Evolutionary conservation across 2,329 filamentous ascomycete species (phyloP).

Genomic region (Clonostachys rosea): DNA sequence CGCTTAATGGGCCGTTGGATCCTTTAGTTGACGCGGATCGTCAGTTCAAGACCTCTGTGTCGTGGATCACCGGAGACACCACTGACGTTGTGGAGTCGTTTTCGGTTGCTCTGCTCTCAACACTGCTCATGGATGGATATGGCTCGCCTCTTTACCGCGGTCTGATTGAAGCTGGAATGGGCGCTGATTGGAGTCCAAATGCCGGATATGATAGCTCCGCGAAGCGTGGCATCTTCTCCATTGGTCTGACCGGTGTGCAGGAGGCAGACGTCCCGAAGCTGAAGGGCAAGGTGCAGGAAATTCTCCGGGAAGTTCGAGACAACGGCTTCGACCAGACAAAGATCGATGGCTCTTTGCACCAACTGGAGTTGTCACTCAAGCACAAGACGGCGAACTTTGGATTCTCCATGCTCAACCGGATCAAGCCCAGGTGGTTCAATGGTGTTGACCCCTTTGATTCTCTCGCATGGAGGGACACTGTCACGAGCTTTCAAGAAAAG

Average conservation of each 20-base stretch:
- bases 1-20: constrained; percentile 76
- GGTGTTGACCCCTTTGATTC: constrained; percentile 89
- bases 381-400: constrained; percentile 97
- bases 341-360: constrained; percentile 89
- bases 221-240: constrained; percentile 77
- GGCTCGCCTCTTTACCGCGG: constrained; percentile 89
- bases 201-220: constrained; percentile 83
- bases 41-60: constrained; percentile 90
- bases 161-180: constrained; percentile 83
- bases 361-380: constrained; percentile 87
- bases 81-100: constrained; percentile 84
- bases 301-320: constrained; percentile 63
- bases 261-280: constrained; percentile 74
- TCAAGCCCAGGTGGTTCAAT: constrained; percentile 93
- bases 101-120: constrained; percentile 75
- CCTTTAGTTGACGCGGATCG: constrained; percentile 80
- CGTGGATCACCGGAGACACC: constrained; percentile 85
- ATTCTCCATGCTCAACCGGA: constrained; percentile 80
- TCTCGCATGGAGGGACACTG: constrained; percentile 86
- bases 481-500: constrained; percentile 74
- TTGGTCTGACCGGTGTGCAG: constrained; percentile 87
- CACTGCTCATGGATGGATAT: constrained; percentile 87
- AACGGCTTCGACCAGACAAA: constrained; percentile 87
- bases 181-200: constrained; percentile 92
- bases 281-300: constrained; percentile 67